A percentile compares a stretch with the other conserved stretches of the same genome.
These are phyloP conservation scores for Cucumis variabilis DNA, from an alignment of 331 rosid species.

Conservation along the genomic window DNA sequence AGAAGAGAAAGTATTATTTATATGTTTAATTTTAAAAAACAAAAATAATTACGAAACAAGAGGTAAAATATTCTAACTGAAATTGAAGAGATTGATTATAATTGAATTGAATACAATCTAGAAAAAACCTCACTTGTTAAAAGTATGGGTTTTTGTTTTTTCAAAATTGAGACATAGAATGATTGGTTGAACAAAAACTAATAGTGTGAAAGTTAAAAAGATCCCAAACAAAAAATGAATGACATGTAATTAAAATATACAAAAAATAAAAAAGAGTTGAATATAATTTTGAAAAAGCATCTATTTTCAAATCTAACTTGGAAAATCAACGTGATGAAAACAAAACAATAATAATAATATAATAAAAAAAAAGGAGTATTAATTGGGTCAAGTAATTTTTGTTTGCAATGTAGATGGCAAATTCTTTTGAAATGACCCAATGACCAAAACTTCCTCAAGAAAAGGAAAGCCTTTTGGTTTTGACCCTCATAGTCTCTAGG, in stretches of 20 bases:
- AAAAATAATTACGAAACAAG: too few relatives aligned
- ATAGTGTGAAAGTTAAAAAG: constrained; percentile 7
- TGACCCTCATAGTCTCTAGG: not conserved
- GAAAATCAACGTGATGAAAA: not conserved
- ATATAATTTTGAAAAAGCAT: not conserved
- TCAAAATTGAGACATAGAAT: not conserved
- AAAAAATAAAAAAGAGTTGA: not conserved
- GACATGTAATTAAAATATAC: not conserved
- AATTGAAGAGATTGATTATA: not conserved
- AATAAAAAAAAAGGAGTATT: not conserved
- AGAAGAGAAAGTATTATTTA: too few relatives aligned
- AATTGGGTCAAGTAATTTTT: constrained; percentile 19
- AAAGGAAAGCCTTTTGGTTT: not conserved
- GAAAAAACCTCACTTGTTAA: too few relatives aligned
- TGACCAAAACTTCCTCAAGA: not conserved
- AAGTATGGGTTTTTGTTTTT: too few relatives aligned
- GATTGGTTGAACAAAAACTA: not conserved
- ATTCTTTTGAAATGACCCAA: not conserved
- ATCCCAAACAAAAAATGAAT: not conserved
- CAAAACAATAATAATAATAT: not conserved
- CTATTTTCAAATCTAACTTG: not conserved
- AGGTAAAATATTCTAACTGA: not conserved
- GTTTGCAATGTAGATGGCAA: too few relatives aligned
- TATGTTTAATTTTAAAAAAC: too few relatives aligned
- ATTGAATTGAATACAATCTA: not conserved